Percentiles rank a stretch among this genome's conserved stretches.
phyloP scores from a whole-genome alignment of 2,329 filamentous ascomycete genomes.

The Pyrenochaeta sp. region DNA sequence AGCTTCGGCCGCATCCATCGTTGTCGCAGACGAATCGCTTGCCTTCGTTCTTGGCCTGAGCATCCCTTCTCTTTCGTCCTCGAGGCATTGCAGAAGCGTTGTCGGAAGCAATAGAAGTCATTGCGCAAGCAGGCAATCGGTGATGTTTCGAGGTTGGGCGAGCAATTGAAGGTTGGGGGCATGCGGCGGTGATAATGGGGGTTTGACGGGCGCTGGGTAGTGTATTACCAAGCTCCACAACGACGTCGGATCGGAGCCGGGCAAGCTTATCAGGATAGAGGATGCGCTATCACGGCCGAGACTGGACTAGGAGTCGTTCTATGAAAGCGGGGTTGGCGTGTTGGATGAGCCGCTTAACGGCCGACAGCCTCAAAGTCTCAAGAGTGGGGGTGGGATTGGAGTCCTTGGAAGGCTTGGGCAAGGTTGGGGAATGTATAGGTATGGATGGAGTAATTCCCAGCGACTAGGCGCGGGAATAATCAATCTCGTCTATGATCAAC shows the following conservation, averaged over 20 bases:
- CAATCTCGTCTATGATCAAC: too few species aligned
- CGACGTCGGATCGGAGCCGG: constrained; percentile 12
- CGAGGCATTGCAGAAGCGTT: constrained; percentile 55
- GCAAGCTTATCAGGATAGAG: constrained; percentile 19
- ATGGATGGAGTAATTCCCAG: too few species aligned
- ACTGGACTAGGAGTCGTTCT: constrained; percentile 12
- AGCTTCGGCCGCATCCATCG: constrained; percentile 89
- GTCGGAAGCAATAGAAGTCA: constrained; percentile 25
- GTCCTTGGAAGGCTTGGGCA: neutral
- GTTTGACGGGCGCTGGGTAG: constrained; percentile 6
- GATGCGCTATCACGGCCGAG: constrained; percentile 20
- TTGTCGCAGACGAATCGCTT: constrained; percentile 75
- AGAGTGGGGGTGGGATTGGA: constrained; percentile 21
- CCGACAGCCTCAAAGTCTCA: constrained; percentile 6
- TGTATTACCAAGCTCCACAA: constrained; percentile 5
- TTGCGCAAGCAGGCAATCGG: constrained; percentile 12
- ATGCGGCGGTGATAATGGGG: constrained; percentile 34
- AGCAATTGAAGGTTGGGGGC: constrained; percentile 41
- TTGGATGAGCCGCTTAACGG: constrained; percentile 11
- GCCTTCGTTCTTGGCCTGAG: constrained; percentile 40
- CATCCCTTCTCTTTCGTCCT: constrained; percentile 70
- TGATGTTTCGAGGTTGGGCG: constrained; percentile 15
- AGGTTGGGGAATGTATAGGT: neutral
- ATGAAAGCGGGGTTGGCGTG: constrained; percentile 25
- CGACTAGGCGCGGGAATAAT: too few species aligned